Evolutionary conservation across 2,329 filamentous ascomycete genomes (phyloP), one percentile per base, ranked within the genome.

Genomic region (Alternaria brassicicola): DNA sequence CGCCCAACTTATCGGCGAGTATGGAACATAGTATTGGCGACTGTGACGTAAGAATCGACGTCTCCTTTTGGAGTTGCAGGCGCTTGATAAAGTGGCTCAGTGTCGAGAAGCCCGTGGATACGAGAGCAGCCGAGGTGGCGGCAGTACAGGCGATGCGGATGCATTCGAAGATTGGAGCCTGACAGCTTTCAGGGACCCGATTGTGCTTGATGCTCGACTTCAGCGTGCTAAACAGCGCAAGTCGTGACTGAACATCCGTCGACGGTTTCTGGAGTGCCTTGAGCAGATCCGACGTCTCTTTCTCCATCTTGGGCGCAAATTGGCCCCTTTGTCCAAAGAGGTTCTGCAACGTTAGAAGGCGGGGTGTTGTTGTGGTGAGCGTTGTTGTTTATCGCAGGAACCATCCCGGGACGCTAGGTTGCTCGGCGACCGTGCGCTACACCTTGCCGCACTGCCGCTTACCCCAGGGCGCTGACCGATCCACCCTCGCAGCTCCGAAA

Each of bases 191-290:
- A 60, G 92, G 92, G 43, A 97, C 91, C 80, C 93, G 93, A 75
- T 91, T 89, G 78, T 96, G 93, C 78, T 97, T 97, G 83, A 97
- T 97, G 76, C 88, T 86, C 41, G 91, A 93, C 79, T 97, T 96
- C 78, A 93, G 82, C 70, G 82, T 84, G 59, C 88, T 91, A 68
- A 97, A 86, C 52, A 86, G 85, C 19, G 50, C 39, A 19, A 61
- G 58, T 19, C 58, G 58, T 26, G 55, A 57, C 47, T 64, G 54
- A 68, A 91, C 82, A 47, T 87, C 84, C 35, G 85, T 83, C 68
- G 91, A 89, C 67, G 86, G 85, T 76, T 84, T 83, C 73, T 85
- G 85, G 51, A 81, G 79, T 56, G 78, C 79, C 57, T 78, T 79
- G 64, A 87, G 75, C 59, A 87, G 80, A 61, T 81, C 81, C 42